These are phyloP conservation scores for Fraxinus sp. DNA, from an alignment of 305 asterid species.

Conservation along the genomic window DNA sequence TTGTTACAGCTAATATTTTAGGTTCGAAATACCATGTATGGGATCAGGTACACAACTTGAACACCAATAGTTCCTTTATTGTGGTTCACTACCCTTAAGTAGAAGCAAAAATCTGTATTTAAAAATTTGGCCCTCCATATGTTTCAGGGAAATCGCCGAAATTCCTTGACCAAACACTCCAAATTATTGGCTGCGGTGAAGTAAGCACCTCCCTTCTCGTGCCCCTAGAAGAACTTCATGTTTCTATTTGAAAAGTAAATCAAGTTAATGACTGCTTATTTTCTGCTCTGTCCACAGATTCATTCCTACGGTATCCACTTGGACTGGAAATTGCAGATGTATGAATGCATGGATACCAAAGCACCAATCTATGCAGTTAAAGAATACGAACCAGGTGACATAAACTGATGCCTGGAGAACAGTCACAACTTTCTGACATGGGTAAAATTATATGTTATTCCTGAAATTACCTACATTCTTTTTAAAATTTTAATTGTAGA, in stretches of 20 bases:
- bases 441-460: background rate
- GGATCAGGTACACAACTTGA: conserved; percentile 60
- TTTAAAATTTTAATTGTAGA: conserved; percentile 8
- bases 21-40: conserved; percentile 81
- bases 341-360: conserved; percentile 85
- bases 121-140: background rate
- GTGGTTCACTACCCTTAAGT: background rate
- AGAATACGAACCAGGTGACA: conserved; percentile 68
- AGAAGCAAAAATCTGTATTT: background rate
- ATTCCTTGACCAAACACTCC: conserved; percentile 42
- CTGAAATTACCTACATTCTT: background rate
- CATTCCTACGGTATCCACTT: conserved; percentile 65
- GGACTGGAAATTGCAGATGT: conserved; percentile 86
- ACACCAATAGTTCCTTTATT: background rate
- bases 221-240: background rate
- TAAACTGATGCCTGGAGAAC: background rate
- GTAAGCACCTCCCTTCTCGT: conserved; percentile 39
- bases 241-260: background rate
- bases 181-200: conserved; percentile 65
- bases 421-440: background rate
- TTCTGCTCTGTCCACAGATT: conserved; percentile 40
- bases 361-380: conserved; percentile 91
- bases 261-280: background rate
- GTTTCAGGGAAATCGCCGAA: conserved; percentile 56
- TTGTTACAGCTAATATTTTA: conserved; percentile 65